Conservation (phyloP, 306 rosid genomes). For the Astragalus glycyphyllos region DNA sequence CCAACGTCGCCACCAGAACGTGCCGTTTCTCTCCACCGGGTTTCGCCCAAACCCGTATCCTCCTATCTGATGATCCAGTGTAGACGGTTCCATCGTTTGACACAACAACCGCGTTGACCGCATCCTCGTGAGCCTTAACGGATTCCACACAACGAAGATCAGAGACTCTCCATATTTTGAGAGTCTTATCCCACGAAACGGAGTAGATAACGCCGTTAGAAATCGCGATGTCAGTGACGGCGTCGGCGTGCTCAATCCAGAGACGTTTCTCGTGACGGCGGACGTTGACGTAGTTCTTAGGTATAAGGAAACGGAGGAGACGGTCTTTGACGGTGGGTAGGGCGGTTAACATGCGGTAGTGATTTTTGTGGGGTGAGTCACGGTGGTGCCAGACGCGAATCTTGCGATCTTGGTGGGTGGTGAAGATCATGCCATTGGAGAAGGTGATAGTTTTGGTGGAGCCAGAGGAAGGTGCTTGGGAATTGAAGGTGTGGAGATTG, state of each 20-base stretch:
- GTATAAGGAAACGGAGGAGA: constrained; percentile 67
- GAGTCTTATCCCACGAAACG: constrained; percentile 86
- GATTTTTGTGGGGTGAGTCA: background rate
- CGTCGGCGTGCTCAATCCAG: constrained; percentile 92
- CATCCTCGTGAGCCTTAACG: constrained; percentile 83
- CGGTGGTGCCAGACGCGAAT: constrained; percentile 71
- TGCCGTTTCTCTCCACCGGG: constrained; percentile 61
- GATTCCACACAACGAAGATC: constrained; percentile 79
- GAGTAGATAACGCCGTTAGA: constrained; percentile 67
- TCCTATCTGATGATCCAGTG: constrained; percentile 78
- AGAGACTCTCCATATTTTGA: constrained; percentile 77
- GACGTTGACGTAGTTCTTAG: constrained; percentile 65
- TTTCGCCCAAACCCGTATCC: constrained; percentile 78
- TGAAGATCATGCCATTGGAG: constrained; percentile 50
- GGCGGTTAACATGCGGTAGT: constrained; percentile 46
- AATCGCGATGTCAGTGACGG: constrained; percentile 74
- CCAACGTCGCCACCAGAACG: constrained; percentile 71
- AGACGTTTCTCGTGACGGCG: constrained; percentile 79
- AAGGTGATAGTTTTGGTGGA: constrained; percentile 71
- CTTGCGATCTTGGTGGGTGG: constrained; percentile 84
- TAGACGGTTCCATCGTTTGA: constrained; percentile 75
- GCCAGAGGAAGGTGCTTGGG: constrained; percentile 60
- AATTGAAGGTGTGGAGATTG: constrained; percentile 50
- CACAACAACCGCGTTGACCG: constrained; percentile 80
- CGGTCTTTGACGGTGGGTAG: constrained; percentile 86